Conservation (phyloP, 805 yeast species). For the Kodamaea leandrae region DNA sequence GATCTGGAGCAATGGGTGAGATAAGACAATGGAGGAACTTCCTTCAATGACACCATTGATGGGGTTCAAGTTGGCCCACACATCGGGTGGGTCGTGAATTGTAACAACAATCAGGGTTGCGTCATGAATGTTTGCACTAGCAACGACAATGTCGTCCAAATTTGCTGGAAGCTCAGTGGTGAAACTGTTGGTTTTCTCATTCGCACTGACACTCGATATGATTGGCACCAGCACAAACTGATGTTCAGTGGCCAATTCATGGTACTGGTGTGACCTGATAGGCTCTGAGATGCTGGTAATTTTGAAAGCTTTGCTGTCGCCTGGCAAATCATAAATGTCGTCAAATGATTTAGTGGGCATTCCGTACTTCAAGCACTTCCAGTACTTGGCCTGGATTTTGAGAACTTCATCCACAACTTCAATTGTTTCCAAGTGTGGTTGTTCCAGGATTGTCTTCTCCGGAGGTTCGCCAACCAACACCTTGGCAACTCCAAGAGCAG, state of each 20-base stretch:
- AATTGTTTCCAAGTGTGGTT: slow-evolving; percentile 75
- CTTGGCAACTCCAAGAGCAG: slow-evolving; percentile 90
- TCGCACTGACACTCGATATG: slow-evolving; percentile 27
- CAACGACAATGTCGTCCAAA: slow-evolving; percentile 61
- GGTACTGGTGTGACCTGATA: slow-evolving; percentile 68
- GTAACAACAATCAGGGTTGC: slow-evolving; percentile 63
- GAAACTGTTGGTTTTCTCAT: slow-evolving; percentile 24
- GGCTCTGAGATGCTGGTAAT: slow-evolving; percentile 65
- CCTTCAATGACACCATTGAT: slow-evolving; percentile 75
- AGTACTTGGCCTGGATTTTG: slow-evolving; percentile 75
- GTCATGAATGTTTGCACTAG: slow-evolving; percentile 67
- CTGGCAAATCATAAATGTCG: slow-evolving; percentile 38
- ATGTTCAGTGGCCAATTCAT: slow-evolving; percentile 50
- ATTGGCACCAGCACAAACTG: slow-evolving; percentile 71
- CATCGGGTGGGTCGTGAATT: slow-evolving; percentile 88
- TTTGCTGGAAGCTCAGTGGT: slow-evolving; percentile 46
- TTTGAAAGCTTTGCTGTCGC: slow-evolving; percentile 23
- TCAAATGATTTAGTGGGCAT: slow-evolving; percentile 39
- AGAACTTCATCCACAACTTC: slow-evolving; percentile 80
- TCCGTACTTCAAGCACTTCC: slow-evolving; percentile 83
- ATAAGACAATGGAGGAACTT: slow-evolving; percentile 68
- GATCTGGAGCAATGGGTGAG: slow-evolving; percentile 61
- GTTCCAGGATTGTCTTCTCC: slow-evolving; percentile 59
- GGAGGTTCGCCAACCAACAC: slow-evolving; percentile 95
- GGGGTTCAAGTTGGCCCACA: slow-evolving; percentile 86